phyloP scores from a whole-genome alignment of 106 monocot genomes.

The Platanthera zijinensis region DNA sequence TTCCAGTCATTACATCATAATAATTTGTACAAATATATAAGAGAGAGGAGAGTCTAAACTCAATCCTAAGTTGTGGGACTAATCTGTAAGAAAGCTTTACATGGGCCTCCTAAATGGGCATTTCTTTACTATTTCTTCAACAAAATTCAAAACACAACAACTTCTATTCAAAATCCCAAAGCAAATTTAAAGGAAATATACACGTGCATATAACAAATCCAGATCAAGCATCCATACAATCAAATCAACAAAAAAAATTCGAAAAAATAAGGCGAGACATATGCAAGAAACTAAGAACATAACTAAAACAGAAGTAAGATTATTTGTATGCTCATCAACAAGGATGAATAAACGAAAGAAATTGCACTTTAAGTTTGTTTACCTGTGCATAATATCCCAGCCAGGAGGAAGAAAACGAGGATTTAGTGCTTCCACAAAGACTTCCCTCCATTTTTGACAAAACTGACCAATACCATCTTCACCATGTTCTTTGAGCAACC shows the following conservation, averaged over 20 bases:
- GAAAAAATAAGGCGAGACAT: background rate
- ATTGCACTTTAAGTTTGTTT: background rate
- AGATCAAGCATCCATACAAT: too few relatives aligned
- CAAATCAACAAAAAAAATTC: background rate
- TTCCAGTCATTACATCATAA: too few relatives aligned
- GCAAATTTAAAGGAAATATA: too few relatives aligned
- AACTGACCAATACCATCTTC: conserved; percentile 74
- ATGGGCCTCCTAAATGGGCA: too few relatives aligned
- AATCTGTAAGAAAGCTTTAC: too few relatives aligned
- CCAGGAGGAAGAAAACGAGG: conserved; percentile 85
- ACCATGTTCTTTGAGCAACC: conserved; percentile 48
- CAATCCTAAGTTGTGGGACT: too few relatives aligned
- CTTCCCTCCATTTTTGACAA: conserved; percentile 91
- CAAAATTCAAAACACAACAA: too few relatives aligned
- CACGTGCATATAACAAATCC: too few relatives aligned
- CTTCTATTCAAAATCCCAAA: too few relatives aligned
- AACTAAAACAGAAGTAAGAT: background rate
- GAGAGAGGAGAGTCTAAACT: too few relatives aligned
- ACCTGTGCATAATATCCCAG: conserved; percentile 97
- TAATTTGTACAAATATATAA: too few relatives aligned
- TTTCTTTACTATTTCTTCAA: too few relatives aligned
- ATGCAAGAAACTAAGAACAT: background rate
- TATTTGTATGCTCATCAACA: background rate
- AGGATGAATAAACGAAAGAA: background rate
- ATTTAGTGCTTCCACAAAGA: conserved; percentile 74